Evolutionary conservation across 1,139 yeast species (phyloP), one percentile per base, ranked within the genome.

Genomic region (Debaryomyces udenii): DNA sequence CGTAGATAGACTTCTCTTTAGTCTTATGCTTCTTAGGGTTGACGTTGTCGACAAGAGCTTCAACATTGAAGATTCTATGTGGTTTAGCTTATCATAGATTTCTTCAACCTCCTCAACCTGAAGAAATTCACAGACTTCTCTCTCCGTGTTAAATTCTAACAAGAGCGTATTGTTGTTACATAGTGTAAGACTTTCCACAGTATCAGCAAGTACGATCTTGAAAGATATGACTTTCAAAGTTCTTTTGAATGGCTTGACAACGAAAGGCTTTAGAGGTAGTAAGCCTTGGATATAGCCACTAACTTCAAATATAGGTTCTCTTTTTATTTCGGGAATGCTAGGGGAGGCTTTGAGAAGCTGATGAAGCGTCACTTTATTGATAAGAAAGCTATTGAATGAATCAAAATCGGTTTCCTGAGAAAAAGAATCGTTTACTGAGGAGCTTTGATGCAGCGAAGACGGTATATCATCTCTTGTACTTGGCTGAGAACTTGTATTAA

Each of bases 41-140:
- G 13, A 20, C 10, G 36, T 35, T 10, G 17, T 23, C 27, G 38
- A 35, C 11, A 47, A 10, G 15, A 51, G 34, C 13, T 29, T 39
- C 4, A 27, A n/a, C 20, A 51, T 23, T 4, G 31, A 24, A 27
- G 27, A 10, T 13, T 42, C 38, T 1, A 52, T 31, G 6, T 11
- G 18, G 1, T 31, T 40, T 11, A 42, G 11, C 3, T 44, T 20
- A 6, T 39, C 44, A 33, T 42, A 45, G 6, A 55, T 47, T 27
- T 66, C 69, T 45, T 66, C 72, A 10, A 58, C 52, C 41, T 67
- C 73, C 3, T 33, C 28, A 3, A 67, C 44, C 3, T 52, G 56
- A 6, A 66, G 49, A 43, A 68, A 67, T 11, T 42, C 27, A 40
- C 68, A 59, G 3, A 65, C 48, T 31, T 69, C 73, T 6, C 41